Percentiles rank a stretch among this genome's conserved stretches.
phyloP scores from a whole-genome alignment of 192 early-diverging fungal species.

The Fimicolochytrium jonesii region DNA sequence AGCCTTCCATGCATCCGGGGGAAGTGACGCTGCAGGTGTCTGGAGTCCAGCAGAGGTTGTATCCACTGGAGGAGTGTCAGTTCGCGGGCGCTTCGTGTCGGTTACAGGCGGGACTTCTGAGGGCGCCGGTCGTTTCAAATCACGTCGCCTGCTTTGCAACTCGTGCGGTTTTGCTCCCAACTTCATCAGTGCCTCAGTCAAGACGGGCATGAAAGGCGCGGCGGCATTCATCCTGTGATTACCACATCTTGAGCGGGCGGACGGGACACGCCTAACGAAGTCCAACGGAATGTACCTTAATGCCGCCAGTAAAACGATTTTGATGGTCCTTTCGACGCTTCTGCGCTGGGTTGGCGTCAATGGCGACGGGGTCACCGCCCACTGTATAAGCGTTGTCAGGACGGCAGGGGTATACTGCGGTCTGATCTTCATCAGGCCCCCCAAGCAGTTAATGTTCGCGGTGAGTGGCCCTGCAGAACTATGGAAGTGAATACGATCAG shows the following conservation, averaged over 20 bases:
- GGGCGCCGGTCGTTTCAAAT: slow-evolving; percentile 13
- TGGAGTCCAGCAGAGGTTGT: no score
- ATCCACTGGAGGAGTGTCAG: no score
- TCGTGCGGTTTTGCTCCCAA: slow-evolving; percentile 44
- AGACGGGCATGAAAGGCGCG: slow-evolving; percentile 6
- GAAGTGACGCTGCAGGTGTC: no score
- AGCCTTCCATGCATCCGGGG: not conserved
- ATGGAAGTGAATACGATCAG: not conserved
- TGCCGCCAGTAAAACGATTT: slow-evolving; percentile 33
- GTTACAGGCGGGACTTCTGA: no score
- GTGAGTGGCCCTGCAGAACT: slow-evolving; percentile 33
- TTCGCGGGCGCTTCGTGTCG: no score
- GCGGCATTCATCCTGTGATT: no score
- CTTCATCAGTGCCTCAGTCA: slow-evolving; percentile 28
- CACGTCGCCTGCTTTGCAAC: slow-evolving; percentile 18
- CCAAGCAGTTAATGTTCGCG: slow-evolving; percentile 36
- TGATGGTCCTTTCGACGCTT: slow-evolving; percentile 37
- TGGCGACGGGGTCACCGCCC: not conserved
- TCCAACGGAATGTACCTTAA: slow-evolving; percentile 21
- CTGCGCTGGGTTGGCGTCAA: slow-evolving; percentile 21
- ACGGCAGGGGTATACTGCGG: slow-evolving; percentile 21
- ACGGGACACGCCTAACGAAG: no score
- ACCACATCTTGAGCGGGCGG: no score
- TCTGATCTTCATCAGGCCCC: slow-evolving; percentile 25
- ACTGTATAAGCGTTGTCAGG: slow-evolving; percentile 27